Percentiles rank a stretch among this genome's conserved stretches.
phyloP scores from a whole-genome alignment of 768 basidiomycete species.

The Mycena haematopus region DNA sequence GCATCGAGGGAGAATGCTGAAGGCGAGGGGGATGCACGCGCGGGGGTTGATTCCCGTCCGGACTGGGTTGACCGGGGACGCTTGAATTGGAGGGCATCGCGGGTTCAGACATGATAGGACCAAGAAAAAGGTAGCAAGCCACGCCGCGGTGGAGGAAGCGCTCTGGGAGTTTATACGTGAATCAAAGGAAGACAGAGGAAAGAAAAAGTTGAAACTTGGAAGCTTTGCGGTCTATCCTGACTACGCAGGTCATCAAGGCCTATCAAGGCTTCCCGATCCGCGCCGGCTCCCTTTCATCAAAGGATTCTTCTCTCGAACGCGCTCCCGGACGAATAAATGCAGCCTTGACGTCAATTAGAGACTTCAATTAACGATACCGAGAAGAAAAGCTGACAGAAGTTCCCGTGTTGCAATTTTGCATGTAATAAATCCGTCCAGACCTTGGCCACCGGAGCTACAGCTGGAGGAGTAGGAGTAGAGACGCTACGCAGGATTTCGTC shows the following conservation, averaged over 20 bases:
- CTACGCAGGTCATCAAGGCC: slow-evolving; percentile 22
- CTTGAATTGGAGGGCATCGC: slow-evolving; percentile 39
- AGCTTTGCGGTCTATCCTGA: slow-evolving; percentile 36
- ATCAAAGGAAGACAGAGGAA: slow-evolving; percentile 32
- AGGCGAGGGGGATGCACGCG: slow-evolving; percentile 52
- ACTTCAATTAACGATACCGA: slow-evolving; percentile 47
- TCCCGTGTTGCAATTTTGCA: slow-evolving; percentile 22
- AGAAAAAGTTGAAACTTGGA: slow-evolving; percentile 42
- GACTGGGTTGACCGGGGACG: slow-evolving; percentile 8
- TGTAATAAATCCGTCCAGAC: slow-evolving; percentile 15
- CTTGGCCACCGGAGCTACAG: slow-evolving; percentile 9
- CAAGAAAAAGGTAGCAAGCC: slow-evolving; percentile 38
- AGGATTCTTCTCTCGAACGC: slow-evolving; percentile 25
- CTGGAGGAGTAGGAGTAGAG: neutral
- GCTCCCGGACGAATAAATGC: slow-evolving; percentile 13
- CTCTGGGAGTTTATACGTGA: slow-evolving; percentile 35
- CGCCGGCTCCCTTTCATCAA: slow-evolving; percentile 24
- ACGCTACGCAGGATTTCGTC: neutral
- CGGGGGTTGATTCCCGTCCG: slow-evolving; percentile 33
- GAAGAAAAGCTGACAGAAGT: slow-evolving; percentile 33
- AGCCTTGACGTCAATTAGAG: slow-evolving; percentile 41
- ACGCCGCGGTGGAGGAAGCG: neutral
- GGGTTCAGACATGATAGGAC: slow-evolving; percentile 38
- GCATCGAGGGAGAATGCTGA: slow-evolving; percentile 72
- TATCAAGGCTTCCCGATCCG: slow-evolving; percentile 28